A percentile compares a stretch with the other conserved stretches of the same genome.
Evolutionary conservation across 805 yeast genomes (phyloP).

Genomic region (Cyberlindnera japonica): DNA sequence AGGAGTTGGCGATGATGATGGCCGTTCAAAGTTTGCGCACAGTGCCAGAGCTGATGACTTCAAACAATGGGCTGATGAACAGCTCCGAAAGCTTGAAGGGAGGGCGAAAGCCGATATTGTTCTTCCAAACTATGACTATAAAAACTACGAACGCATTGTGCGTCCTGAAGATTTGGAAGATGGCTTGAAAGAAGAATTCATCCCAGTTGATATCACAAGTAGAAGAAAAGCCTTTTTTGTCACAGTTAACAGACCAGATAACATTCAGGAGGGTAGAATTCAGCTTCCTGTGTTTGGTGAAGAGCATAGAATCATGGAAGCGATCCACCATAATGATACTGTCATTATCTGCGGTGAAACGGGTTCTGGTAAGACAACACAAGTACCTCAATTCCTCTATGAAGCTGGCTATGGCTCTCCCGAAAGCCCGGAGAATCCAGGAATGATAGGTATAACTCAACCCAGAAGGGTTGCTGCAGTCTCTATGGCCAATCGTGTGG

Average conservation of each 20-base stretch:
- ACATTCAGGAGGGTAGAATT: conserved; percentile 63
- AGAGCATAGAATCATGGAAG: conserved; percentile 94
- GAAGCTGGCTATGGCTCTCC: conserved; percentile 84
- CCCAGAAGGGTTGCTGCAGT: conserved; percentile 94
- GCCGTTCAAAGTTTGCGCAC: conserved; percentile 37
- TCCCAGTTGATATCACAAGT: conserved; percentile 51
- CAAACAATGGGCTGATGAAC: conserved; percentile 84
- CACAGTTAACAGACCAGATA: conserved; percentile 58
- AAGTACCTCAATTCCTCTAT: conserved; percentile 91
- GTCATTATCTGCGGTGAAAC: conserved; percentile 95
- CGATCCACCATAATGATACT: conserved; percentile 86
- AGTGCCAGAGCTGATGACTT: conserved; percentile 57
- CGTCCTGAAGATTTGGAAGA: conserved; percentile 72
- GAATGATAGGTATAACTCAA: conserved; percentile 95
- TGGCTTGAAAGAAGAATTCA: conserved; percentile 59
- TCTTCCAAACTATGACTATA: conserved; percentile 36
- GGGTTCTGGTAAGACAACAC: conserved; percentile 98
- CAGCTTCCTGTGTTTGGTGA: conserved; percentile 85
- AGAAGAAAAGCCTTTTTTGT: conserved; percentile 64
- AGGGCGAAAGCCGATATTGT: conserved; percentile 46
- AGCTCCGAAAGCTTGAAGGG: conserved; percentile 62
- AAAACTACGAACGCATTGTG: conserved; percentile 39
- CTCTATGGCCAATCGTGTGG: conserved; percentile 82
- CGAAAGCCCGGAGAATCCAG: conserved; percentile 61
- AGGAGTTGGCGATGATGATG: conserved; percentile 27